phyloP scores from a whole-genome alignment of 148 eudicot species.

The Spergularia marina region DNA sequence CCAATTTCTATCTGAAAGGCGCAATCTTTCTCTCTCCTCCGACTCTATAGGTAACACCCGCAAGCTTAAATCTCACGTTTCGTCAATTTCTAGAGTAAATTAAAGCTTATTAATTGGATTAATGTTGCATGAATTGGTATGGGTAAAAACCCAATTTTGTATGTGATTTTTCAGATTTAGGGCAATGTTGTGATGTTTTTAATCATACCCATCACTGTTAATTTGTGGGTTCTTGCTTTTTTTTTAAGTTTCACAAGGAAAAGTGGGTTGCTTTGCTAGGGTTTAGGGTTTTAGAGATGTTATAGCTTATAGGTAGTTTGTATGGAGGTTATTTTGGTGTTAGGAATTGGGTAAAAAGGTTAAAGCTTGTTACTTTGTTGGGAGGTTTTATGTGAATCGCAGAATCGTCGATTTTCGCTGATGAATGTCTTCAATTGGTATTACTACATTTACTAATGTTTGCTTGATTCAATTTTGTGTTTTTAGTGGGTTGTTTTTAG shows the following conservation, averaged over 20 bases:
- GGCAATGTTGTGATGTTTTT: background rate
- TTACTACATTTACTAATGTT: background rate
- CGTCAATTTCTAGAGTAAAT: background rate
- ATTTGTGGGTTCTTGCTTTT: background rate
- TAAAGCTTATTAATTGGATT: background rate
- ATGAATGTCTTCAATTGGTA: background rate
- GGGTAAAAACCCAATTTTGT: background rate
- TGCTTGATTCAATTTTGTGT: background rate
- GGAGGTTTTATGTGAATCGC: background rate
- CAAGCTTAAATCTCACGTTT: background rate
- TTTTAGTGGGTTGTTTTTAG: background rate
- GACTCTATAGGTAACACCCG: background rate
- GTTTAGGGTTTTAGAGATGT: constrained; percentile 36
- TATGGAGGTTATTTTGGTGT: background rate
- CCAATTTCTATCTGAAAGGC: background rate
- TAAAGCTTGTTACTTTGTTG: background rate
- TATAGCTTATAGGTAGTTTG: constrained; percentile 10
- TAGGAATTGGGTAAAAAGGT: background rate
- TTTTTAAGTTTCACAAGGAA: background rate
- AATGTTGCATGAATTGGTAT: background rate
- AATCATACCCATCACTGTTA: background rate
- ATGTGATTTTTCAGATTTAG: background rate
- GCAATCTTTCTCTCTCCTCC: background rate
- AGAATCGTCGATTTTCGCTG: background rate
- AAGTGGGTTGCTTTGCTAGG: background rate